Evolutionary conservation across 345 rosid genomes (phyloP).

Genomic region (Eucalyptus microcorys): DNA sequence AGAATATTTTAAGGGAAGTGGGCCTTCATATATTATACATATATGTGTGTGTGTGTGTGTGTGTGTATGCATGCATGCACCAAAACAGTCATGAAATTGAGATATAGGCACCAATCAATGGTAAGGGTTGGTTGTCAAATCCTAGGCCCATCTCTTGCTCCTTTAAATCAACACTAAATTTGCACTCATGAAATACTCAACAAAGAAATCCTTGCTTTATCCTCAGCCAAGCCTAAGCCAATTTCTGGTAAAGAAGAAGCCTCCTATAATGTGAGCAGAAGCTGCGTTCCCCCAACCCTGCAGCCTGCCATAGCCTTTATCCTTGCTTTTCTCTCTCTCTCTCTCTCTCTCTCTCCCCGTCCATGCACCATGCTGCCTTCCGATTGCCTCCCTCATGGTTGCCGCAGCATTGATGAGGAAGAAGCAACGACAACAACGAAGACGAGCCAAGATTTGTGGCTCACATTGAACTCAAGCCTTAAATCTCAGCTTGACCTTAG

Average conservation of each 20-base stretch:
- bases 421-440: not conserved
- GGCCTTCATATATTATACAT: too few species aligned
- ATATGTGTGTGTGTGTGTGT: rapidly evolving
- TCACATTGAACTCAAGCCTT: not conserved
- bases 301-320: not conserved
- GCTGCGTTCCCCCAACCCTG: not conserved
- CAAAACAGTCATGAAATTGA: not conserved
- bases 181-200: not conserved
- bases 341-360: not conserved
- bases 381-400: not conserved
- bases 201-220: not conserved
- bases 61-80: not conserved
- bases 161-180: not conserved
- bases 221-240: not conserved
- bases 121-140: not conserved
- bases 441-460: not conserved
- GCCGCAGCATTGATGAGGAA: not conserved
- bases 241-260: not conserved
- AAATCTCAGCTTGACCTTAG: not conserved
- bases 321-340: too few species aligned
- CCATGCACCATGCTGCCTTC: not conserved
- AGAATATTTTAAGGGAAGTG: not conserved
- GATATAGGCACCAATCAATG: not conserved
- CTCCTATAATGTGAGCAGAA: not conserved
- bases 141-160: not conserved